Evolutionary conservation across 2,329 filamentous ascomycete species (phyloP), one percentile per base, ranked within the genome.

Genomic region (Claviceps pazoutovae): DNA sequence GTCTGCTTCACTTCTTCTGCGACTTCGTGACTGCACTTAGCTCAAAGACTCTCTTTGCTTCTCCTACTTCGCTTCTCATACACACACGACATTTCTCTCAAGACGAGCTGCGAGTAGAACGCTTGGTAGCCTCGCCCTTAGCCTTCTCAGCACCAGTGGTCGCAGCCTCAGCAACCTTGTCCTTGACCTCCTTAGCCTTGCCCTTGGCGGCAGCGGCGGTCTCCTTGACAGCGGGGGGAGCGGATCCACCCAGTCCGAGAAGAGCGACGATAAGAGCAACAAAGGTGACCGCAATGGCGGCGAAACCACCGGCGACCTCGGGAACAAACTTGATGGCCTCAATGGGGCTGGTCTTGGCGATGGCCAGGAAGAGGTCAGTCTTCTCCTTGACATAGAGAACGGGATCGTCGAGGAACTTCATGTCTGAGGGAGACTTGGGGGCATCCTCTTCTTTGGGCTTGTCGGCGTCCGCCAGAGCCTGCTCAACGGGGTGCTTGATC

Each of bases 361-460:
- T 83, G 61, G 83, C 83, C 62, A 93, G 67, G 80, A 98, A 98
- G 57, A 94, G 82, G 61, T 94, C 84, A 56, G 94, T 68, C 82
- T 96, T 97, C 83, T 95, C 87, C 72, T 83, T 87, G 71, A 95
- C 69, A 71, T 86, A 98, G 60, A 74, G 74, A 61, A 95, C 80
- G 47, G 93, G 93, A 76, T 95, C 88, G 58, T 96, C 91, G 63
- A 81, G 72, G 84, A 98, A 97, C 69, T 80, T 84, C 58, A 95
- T 82, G 69, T 91, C 86, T 54, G 72, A 76, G 57, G 86, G 83
- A 49, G 82, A 84, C 71, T 83, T 81, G 63, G 81, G 74, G 65
- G 80, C 80, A 57, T 80, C 74, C 42, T 66, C 62, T 52, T 72
- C 65, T 80, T 91, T 89, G 64, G 91, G 90, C 79, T 84, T 87